Evolutionary conservation across 139 green algal genomes (phyloP).

Genomic region (Protoeuglena noctilucae): DNA sequence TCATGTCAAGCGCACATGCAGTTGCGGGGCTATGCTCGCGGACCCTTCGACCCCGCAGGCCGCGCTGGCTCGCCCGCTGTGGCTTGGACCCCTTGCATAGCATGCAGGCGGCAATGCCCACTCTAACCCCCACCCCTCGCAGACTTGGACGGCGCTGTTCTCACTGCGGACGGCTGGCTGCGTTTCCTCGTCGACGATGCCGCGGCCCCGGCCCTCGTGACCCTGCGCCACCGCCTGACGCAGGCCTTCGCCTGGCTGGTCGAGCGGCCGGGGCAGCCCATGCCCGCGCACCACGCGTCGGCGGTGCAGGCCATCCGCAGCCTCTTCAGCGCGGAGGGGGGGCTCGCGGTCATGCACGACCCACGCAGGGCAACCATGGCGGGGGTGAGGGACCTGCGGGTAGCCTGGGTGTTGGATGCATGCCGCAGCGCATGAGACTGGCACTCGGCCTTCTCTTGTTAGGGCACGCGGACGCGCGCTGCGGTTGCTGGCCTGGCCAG

Average conservation of each 20-base stretch:
- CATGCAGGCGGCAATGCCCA: too few relatives aligned
- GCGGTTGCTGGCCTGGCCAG: too few relatives aligned
- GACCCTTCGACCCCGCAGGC: too few relatives aligned
- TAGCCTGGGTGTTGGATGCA: too few relatives aligned
- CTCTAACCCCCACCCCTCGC: background rate
- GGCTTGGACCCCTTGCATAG: too few relatives aligned
- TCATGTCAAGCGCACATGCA: background rate
- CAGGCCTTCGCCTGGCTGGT: slow-evolving; percentile 24
- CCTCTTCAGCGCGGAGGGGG: background rate
- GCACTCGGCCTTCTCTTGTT: too few relatives aligned
- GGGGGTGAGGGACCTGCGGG: too few relatives aligned
- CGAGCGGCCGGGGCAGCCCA: slow-evolving; percentile 1
- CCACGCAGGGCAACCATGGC: background rate
- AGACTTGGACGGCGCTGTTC: slow-evolving; percentile 1
- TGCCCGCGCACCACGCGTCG: background rate
- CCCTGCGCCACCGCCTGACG: slow-evolving; percentile 21
- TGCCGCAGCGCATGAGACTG: too few relatives aligned
- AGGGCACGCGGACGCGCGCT: too few relatives aligned
- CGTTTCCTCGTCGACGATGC: slow-evolving; percentile 7
- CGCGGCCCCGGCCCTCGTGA: slow-evolving; percentile 7
- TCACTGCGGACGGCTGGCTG: slow-evolving; percentile 34
- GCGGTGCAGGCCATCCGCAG: background rate
- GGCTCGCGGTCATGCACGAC: background rate
- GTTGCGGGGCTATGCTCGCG: too few relatives aligned
- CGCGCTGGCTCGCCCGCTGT: too few relatives aligned